Base-by-base conservation (phyloP, 352 stramenopile species). In the Globisporangium sylvaticum region DNA sequence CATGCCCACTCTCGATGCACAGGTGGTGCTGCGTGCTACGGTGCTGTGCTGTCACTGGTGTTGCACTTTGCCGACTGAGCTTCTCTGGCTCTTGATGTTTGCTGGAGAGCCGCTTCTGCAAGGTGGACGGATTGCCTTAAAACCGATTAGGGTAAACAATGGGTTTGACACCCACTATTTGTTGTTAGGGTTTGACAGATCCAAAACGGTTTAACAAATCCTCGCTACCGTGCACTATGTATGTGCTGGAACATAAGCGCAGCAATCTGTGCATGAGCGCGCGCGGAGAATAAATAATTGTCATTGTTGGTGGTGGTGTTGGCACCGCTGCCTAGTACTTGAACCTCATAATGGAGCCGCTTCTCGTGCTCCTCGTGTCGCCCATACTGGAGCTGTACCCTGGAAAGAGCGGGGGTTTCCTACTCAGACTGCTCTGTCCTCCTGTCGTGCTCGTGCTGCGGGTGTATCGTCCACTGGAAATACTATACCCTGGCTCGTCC, bases 281-380 rank as follows among this genome's bases (percentile, higher is more conserved):
- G 12, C 25, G 6, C 29, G 4, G 12, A 39, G 5, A 25, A 22
- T n/a, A 14, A 58, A 60, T 60, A 60, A 44, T 42, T 42, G 34
- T 12, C 31, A 44, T 44, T 44, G n/a, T n/a, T 37, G 18, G 0
- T n/a, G 18, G 0, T n/a, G 27, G 20, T 52, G 15, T 14, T 37
- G 27, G 20, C 25, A n/a, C 20, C 32, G 27, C 53, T 58, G 52
- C 22, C 15, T 66, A 46, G 61, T 60, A 42, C 48, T 52, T 60
- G 34, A 61, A 52, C 62, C 50, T 44, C 29, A 44, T 50, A 50
- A 50, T 34, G 8, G 29, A 60, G 14, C 54, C 29, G 25, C 31
- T 56, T 31, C 58, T 60, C 22, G 46, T 46, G 46, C 46, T 34
- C 5, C 34, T 54, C 4, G 25, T 39, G 25, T 67, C 34, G 31